Percentiles rank a stretch among this genome's conserved stretches.
Conservation (phyloP, 768 basidiomycete genomes). For the Mycena rosella region DNA sequence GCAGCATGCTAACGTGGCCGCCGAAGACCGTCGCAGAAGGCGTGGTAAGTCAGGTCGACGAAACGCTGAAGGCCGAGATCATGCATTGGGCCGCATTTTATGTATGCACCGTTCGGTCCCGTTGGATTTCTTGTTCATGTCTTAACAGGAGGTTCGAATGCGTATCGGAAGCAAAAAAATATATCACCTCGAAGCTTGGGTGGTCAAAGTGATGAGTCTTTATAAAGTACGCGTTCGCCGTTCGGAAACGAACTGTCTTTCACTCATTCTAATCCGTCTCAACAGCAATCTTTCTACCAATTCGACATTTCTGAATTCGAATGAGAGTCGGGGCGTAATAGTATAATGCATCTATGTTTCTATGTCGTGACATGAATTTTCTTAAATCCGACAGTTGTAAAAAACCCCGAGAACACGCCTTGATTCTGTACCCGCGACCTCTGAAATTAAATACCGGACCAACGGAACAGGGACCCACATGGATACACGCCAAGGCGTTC, state of each 20-base stretch:
- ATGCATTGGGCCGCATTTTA: slow-evolving; percentile 99
- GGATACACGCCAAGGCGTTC: not conserved
- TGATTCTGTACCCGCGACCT: no score
- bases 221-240: slow-evolving; percentile 74
- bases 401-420: no score
- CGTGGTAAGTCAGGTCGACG: slow-evolving; percentile 90
- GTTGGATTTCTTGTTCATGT: not conserved
- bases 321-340: not conserved
- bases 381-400: no score
- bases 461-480: not conserved
- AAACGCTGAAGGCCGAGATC: slow-evolving; percentile 90
- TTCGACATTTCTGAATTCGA: slow-evolving; percentile 69
- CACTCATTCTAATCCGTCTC: slow-evolving; percentile 8
- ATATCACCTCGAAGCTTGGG: slow-evolving; percentile 97
- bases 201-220: slow-evolving; percentile 94
- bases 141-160: slow-evolving; percentile 90
- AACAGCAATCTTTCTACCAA: slow-evolving; percentile 71
- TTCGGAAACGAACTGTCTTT: slow-evolving; percentile 1
- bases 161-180: slow-evolving; percentile 92
- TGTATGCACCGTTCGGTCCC: slow-evolving; percentile 58
- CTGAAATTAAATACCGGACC: no score
- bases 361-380: no score
- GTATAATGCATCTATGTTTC: no score
- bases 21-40: slow-evolving; percentile 91
- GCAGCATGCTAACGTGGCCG: not conserved